phyloP scores from a whole-genome alignment of 2,329 filamentous ascomycete genomes.

The Aspergillus neoniger region DNA sequence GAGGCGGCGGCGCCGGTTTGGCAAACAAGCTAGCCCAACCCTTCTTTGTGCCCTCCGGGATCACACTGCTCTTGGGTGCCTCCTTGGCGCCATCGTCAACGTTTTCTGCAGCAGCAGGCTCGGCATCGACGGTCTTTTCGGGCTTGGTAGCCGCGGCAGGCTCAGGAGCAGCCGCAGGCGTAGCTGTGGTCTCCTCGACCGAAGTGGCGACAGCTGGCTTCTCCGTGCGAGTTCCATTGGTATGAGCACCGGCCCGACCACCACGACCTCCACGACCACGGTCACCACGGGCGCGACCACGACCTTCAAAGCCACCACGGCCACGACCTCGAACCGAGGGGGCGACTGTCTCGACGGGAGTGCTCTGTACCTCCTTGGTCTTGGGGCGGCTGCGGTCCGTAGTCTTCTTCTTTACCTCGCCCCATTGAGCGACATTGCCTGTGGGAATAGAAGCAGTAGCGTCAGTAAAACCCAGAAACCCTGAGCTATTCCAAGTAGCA shows the following conservation, averaged over 20 bases:
- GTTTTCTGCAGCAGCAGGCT: slow-evolving; percentile 24
- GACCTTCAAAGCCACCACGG: slow-evolving; percentile 49
- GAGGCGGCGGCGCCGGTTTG: slow-evolving; percentile 59
- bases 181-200: slow-evolving; percentile 6
- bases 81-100: slow-evolving; percentile 18
- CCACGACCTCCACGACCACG: slow-evolving; percentile 52
- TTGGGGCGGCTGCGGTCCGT: slow-evolving; percentile 50
- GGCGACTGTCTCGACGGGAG: slow-evolving; percentile 37
- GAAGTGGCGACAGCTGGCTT: slow-evolving; percentile 28
- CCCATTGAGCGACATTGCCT: slow-evolving; percentile 56
- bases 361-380: slow-evolving; percentile 45
- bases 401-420: slow-evolving; percentile 55
- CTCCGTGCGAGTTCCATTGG: slow-evolving; percentile 46
- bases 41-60: slow-evolving; percentile 46
- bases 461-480: slow-evolving; percentile 11
- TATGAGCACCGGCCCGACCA: slow-evolving; percentile 44
- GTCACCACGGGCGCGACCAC: slow-evolving; percentile 51
- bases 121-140: slow-evolving; percentile 24
- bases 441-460: slow-evolving; percentile 11
- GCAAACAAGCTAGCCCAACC: slow-evolving; percentile 75
- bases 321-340: slow-evolving; percentile 46
- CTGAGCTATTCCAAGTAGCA: slow-evolving; percentile 1
- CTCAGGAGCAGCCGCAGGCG: slow-evolving; percentile 25
- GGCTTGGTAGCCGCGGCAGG: slow-evolving; percentile 27
- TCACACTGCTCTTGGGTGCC: slow-evolving; percentile 35